phyloP scores from a whole-genome alignment of 345 rosid species.

The Boechera retrofracta region DNA sequence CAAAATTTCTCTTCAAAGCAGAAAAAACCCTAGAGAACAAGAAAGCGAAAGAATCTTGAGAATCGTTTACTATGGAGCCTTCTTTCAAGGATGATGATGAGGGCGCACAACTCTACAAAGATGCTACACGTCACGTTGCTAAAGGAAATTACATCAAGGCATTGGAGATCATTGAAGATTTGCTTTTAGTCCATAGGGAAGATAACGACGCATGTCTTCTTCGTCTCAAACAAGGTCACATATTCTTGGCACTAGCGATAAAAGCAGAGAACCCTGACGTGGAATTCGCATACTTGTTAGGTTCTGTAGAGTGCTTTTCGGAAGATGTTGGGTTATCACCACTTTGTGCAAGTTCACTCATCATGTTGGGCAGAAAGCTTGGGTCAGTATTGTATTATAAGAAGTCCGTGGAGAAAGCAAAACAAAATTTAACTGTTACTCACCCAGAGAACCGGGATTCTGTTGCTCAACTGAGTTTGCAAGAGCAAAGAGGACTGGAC shows the following conservation, averaged over 20 bases:
- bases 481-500: background rate
- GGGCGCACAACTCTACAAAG: background rate
- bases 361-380: background rate
- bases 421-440: background rate
- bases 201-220: background rate
- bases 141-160: constrained; percentile 16
- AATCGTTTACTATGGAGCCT: constrained; percentile 3
- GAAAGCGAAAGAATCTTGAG: constrained; percentile 20
- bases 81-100: background rate
- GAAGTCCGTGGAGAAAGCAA: background rate
- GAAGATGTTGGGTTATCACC: background rate
- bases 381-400: constrained; percentile 14
- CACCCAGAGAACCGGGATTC: background rate
- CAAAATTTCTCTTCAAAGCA: constrained; percentile 5
- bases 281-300: background rate
- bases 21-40: background rate
- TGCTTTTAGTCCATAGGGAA: background rate
- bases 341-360: background rate
- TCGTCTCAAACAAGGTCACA: background rate
- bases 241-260: background rate
- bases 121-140: background rate
- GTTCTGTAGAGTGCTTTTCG: constrained; percentile 3
- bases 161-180: constrained; percentile 12
- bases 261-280: background rate
- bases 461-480: background rate